A percentile compares a stretch with the other conserved stretches of the same genome.
phyloP scores from a whole-genome alignment of 2,329 filamentous ascomycete genomes.

The Ilyonectria destructans region DNA sequence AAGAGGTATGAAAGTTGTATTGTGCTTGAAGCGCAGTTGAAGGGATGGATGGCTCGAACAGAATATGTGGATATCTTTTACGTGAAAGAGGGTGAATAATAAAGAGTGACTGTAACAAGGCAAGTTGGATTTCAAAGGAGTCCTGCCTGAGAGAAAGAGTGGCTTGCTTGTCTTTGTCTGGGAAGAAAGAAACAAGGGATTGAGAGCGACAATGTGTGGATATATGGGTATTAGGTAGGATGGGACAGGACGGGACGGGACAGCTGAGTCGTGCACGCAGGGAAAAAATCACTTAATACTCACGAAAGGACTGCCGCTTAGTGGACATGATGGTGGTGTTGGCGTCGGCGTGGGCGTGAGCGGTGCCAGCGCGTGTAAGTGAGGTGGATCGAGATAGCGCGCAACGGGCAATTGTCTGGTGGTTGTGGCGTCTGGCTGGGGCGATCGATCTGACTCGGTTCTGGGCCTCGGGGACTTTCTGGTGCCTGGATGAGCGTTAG shows the following conservation, averaged over 20 bases:
- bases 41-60: neutral
- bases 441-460: constrained; percentile 26
- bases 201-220: neutral
- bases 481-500: constrained; percentile 21
- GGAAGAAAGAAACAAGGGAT: neutral
- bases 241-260: neutral
- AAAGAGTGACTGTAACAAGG: neutral
- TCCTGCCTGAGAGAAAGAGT: constrained; percentile 1
- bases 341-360: neutral
- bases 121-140: neutral
- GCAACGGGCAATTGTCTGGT: constrained; percentile 8
- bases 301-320: constrained; percentile 9
- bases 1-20: constrained; percentile 1
- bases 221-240: constrained; percentile 15
- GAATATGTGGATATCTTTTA: neutral
- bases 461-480: neutral
- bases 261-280: neutral
- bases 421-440: neutral
- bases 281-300: constrained; percentile 1
- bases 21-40: neutral
- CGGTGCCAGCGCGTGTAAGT: constrained; percentile 16
- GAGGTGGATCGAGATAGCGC: constrained; percentile 13
- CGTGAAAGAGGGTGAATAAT: neutral
- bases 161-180: constrained; percentile 12
- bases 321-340: neutral